Base-by-base conservation (phyloP, 2,329 filamentous ascomycete genomes). In the Ceratocystis colombiana region DNA sequence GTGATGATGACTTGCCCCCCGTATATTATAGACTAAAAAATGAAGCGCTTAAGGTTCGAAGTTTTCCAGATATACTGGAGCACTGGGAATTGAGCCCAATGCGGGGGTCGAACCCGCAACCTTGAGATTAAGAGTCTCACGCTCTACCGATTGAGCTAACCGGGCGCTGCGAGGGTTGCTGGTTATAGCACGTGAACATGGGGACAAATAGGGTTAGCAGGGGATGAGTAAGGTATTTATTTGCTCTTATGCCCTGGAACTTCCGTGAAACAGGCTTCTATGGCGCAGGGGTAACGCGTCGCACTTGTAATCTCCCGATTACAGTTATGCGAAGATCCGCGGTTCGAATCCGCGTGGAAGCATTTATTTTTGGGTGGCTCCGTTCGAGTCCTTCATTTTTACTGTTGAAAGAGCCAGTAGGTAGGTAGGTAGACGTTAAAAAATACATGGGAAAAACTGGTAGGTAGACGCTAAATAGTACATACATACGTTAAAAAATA, bases 121-220 rank as follows among this genome's bases (percentile, higher is more conserved):
- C 74, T 76, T 76, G 73, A 75, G 75, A 76, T 75, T 82, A 82
- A 83, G 84, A 86, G 84, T 86, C 84, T 85, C 80, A 86, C 83
- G 84, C 83, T 87, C 84, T 87, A 86, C 82, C 81, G 81, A 84
- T 84, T 84, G 82, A 84, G 82, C 82, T 84, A 85, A 79, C 80
- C 79, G 77, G 79, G 79, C 79, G 62, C 15, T 57, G 53, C 50
- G 48, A 61, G 50, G 64, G 65, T 30, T 15, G 22, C 10, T 20
- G 28, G 5, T 28, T 5, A 6, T 28, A 6, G 28, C 28, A 28
- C 28, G 28, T 28, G 28, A 28, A 28, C 28, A 5, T 28, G 28
- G 4, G 28, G 5, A 28, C 28, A 28, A 5, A 28, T 28, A 28
- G 28, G 28, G 28, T 28, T 28, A 28, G 0, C 4, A 0, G 5